Base-by-base conservation (phyloP, 1,139 yeast species). In the Yamadazyma buinensis region DNA sequence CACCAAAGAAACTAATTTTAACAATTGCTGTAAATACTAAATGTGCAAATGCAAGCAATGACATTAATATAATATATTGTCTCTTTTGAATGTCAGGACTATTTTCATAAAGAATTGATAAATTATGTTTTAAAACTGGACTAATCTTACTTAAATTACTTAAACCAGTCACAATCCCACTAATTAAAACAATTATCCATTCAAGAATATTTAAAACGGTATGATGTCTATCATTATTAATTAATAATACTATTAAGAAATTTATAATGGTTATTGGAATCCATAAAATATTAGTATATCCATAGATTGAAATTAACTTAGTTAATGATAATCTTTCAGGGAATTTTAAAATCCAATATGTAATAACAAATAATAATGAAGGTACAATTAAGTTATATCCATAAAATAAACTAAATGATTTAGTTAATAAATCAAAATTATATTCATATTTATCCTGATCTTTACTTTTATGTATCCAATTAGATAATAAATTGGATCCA, bases 261-360 rank as follows among this genome's bases (percentile, higher is more conserved):
- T 74, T 77, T 25, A 82, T 55, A 5, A 81, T 52, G 1, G 92
- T 82, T 23, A 84, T 82, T 2, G 94, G 94, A 19, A 81, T 64
- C 95, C 95, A 86, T 37, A 81, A 71, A 7, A 82, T 64, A 50
- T 83, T 83, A 23, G 95, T 74, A 56, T 86, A 86, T 4, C 95
- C 94, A 56, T 82, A 86, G 29, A 85, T 72, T 7, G 88, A 77
- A 11, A 79, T 50, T 22, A 73, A 37, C 40, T 61, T 64, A 2
- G 74, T 57, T 35, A 72, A 49, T 8, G 74, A 61, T 17, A 68
- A 53, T 28, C 62, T 52, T 23, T 60, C 56, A 2, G 68, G 64
- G 35, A 72, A 66, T 39, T 71, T 70, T 57, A 69, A 54, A 36
- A 59, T 38, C 61, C 66, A 51, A 28, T 73, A 59, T 7, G 84